Evolutionary conservation across 176 grass and related monocot genomes (phyloP).

Genomic region (Zea luxurians): DNA sequence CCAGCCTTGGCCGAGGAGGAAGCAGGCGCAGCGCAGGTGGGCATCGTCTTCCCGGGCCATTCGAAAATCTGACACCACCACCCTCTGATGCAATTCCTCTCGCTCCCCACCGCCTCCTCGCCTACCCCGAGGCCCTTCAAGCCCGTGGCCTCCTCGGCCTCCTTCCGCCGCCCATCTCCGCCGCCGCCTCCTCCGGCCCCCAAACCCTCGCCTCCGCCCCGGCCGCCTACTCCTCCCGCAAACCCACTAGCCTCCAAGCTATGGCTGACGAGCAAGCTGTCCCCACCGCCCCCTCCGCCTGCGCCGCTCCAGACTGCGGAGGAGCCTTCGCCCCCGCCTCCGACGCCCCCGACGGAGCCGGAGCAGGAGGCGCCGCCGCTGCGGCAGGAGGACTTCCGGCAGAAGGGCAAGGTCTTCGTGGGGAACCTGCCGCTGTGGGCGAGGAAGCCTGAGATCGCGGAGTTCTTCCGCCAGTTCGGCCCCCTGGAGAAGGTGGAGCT

Average conservation of each 20-base stretch:
- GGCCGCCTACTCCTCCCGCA: conserved; percentile 22
- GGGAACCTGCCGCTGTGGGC: conserved; percentile 80
- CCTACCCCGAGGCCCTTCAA: conserved; percentile 39
- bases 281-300: conserved; percentile 51
- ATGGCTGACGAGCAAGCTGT: conserved; percentile 85
- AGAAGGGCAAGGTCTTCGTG: conserved; percentile 82
- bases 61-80: neutral
- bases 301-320: conserved; percentile 1
- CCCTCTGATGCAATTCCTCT: conserved; percentile 49
- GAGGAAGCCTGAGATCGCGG: conserved; percentile 66
- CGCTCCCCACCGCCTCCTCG: conserved; percentile 41
- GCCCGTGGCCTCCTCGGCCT: conserved; percentile 33
- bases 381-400: conserved; percentile 45
- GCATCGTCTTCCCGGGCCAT: neutral
- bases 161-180: conserved; percentile 43
- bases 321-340: neutral
- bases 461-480: conserved; percentile 93
- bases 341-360: neutral
- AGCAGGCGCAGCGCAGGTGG: too few relatives aligned
- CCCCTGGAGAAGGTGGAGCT: conserved; percentile 78
- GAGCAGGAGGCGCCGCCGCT: conserved; percentile 22
- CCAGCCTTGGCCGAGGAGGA: too few relatives aligned
- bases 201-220: neutral
- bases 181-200: conserved; percentile 22
- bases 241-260: conserved; percentile 82